phyloP scores from a whole-genome alignment of 106 monocot species.

The Xerophyta viscosa region DNA sequence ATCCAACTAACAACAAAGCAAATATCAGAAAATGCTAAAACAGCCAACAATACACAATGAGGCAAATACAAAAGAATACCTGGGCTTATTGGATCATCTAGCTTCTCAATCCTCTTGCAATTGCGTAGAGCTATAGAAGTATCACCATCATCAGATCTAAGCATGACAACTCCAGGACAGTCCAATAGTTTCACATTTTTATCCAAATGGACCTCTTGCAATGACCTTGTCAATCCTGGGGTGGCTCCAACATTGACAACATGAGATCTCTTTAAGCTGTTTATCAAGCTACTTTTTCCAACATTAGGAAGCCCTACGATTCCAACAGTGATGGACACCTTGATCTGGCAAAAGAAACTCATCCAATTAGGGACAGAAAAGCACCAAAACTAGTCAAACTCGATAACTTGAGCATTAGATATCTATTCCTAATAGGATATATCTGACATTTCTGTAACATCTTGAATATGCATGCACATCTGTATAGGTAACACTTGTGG shows the following conservation, averaged over 20 bases:
- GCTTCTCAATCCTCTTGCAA: slow-evolving; percentile 91
- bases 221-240: slow-evolving; percentile 86
- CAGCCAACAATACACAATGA: too few relatives aligned
- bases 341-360: slow-evolving; percentile 57
- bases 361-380: too few relatives aligned
- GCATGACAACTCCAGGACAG: slow-evolving; percentile 97
- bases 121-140: slow-evolving; percentile 76
- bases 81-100: slow-evolving; percentile 72
- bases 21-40: too few relatives aligned
- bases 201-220: slow-evolving; percentile 98
- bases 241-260: slow-evolving; percentile 97
- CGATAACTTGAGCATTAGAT: too few relatives aligned
- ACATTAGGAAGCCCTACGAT: slow-evolving; percentile 98
- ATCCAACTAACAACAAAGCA: too few relatives aligned
- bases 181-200: slow-evolving; percentile 88
- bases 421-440: too few relatives aligned
- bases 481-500: too few relatives aligned
- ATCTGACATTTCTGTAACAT: too few relatives aligned
- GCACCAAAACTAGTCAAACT: too few relatives aligned
- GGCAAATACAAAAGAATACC: slow-evolving; percentile 27
- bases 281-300: slow-evolving; percentile 98
- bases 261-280: slow-evolving; percentile 94
- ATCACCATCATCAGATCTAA: slow-evolving; percentile 55
- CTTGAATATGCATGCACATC: too few relatives aligned
- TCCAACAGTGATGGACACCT: slow-evolving; percentile 88